phyloP scores from a whole-genome alignment of 495 filamentous ascomycete species.

The Aspergillus baeticus region DNA sequence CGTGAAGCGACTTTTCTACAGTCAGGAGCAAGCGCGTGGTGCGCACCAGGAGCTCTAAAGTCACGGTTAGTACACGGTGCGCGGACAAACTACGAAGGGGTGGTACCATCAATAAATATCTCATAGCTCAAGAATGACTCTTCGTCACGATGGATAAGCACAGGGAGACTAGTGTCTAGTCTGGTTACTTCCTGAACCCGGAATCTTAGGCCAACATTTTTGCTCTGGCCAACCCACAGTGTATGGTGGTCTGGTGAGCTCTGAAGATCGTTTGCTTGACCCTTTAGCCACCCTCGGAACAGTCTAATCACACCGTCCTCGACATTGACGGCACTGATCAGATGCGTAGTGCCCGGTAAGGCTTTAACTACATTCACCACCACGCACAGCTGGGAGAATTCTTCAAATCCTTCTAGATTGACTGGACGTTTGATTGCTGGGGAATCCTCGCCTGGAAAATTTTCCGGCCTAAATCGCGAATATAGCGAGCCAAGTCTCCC shows the following conservation, averaged over 20 bases:
- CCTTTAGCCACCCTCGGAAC: slow-evolving; percentile 68
- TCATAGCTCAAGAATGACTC: slow-evolving; percentile 56
- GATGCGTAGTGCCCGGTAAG: slow-evolving; percentile 52
- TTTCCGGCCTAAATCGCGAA: slow-evolving; percentile 60
- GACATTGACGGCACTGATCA: slow-evolving; percentile 60
- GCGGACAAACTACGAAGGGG: not conserved
- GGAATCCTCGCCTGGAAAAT: not conserved
- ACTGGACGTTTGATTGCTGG: slow-evolving; percentile 49
- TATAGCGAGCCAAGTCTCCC: slow-evolving; percentile 45
- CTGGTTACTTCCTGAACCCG: slow-evolving; percentile 44
- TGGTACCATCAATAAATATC: slow-evolving; percentile 58
- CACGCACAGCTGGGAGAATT: slow-evolving; percentile 70
- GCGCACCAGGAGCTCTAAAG: slow-evolving; percentile 59
- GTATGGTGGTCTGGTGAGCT: slow-evolving; percentile 21
- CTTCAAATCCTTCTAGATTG: slow-evolving; percentile 63
- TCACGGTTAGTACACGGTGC: not conserved
- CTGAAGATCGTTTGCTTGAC: slow-evolving; percentile 20
- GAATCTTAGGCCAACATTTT: slow-evolving; percentile 58
- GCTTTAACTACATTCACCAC: slow-evolving; percentile 67
- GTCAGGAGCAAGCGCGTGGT: slow-evolving; percentile 56
- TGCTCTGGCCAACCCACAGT: slow-evolving; percentile 56
- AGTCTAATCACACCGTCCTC: slow-evolving; percentile 64
- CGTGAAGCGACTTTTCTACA: slow-evolving; percentile 54
- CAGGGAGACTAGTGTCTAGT: slow-evolving; percentile 22
- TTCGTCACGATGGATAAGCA: slow-evolving; percentile 54